phyloP scores from a whole-genome alignment of 2,329 filamentous ascomycete species.

The Neofusicoccum parvum region DNA sequence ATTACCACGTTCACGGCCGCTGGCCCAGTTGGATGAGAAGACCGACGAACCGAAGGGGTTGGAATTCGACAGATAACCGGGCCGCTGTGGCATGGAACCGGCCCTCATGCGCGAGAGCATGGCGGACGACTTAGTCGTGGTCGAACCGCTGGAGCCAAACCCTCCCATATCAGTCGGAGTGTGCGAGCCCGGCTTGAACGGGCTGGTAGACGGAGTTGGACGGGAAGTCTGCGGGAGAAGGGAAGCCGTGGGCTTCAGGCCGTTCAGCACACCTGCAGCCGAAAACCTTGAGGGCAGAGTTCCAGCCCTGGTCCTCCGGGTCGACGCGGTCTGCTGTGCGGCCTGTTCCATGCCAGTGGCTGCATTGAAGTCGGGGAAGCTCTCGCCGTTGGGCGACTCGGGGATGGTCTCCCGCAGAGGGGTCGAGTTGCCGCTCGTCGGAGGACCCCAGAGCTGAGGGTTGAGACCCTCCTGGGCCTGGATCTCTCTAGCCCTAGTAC shows the following conservation, averaged over 20 bases:
- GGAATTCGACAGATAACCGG: constrained; percentile 59
- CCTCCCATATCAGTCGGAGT: constrained; percentile 39
- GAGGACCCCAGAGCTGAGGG: constrained; percentile 82
- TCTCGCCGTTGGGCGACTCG: constrained; percentile 89
- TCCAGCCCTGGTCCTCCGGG: constrained; percentile 83
- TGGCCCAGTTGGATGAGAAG: constrained; percentile 84
- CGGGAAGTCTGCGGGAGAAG: constrained; percentile 77
- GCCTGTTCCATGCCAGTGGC: constrained; percentile 62
- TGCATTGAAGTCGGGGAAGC: constrained; percentile 86
- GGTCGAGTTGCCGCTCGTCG: constrained; percentile 94
- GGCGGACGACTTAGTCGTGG: constrained; percentile 51
- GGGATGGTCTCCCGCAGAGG: constrained; percentile 96
- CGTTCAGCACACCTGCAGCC: constrained; percentile 66
- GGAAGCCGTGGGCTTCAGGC: constrained; percentile 56
- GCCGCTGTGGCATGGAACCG: constrained; percentile 90
- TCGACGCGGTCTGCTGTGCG: constrained; percentile 47
- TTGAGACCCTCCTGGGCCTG: constrained; percentile 90
- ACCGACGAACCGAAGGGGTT: constrained; percentile 84
- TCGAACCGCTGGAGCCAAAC: constrained; percentile 43
- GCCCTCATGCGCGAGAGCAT: constrained; percentile 84
- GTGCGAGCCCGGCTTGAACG: constrained; percentile 70
- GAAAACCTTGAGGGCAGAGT: constrained; percentile 96
- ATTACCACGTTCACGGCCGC: constrained; percentile 77
- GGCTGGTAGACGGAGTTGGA: constrained; percentile 82
- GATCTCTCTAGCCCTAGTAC: constrained; percentile 82